Evolutionary conservation across 2,329 filamentous ascomycete genomes (phyloP), one percentile per base, ranked within the genome.

Genomic region (Coniella lustricola): DNA sequence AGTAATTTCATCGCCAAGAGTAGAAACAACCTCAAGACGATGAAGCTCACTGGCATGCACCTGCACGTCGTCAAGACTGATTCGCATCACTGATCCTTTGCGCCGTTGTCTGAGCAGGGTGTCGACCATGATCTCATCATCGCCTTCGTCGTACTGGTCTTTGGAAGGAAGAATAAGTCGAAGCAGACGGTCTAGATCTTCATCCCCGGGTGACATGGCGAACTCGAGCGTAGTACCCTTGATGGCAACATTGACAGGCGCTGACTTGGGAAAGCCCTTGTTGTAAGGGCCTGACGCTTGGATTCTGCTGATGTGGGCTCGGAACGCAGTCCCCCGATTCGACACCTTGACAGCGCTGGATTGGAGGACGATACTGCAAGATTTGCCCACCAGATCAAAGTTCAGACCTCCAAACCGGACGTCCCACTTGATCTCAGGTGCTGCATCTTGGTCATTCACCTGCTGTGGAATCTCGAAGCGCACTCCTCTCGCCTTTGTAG

Each of bases 71-170:
- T 82, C 82, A 5, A 94, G 62, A 3, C 77, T 81, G 4, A 87
- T 64, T 42, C 88, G 82, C 25, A 96, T 70, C 7, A 97, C 84
- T 9, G 87, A 83, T 0, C 91, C 93, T 65, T 96, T 91, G 46
- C 84, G 79, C 51, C 93, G 76, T 64, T 98, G 93, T 18, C 87
- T 78, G 13, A 97, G 69, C 1, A 98, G 73, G 0, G 89, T 96
- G 57, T 97, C 91, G 18, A 98, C 79, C 74, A 98, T 83, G 52
- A 98, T 95, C 59, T 97, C 91, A 57, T 96, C 89, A 52, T 94
- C 87, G 40, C 83, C 81, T 52, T 91, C 84, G 55, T 83, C 76
- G 58, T 93, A 96, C 54, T 90, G 89, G 63, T 93, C 82, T 55
- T 90, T 93, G 0, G 90, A 95, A 0, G 93, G 94, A 7, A 87